Percentiles rank a stretch among this genome's conserved stretches.
Conservation (phyloP, 805 yeast genomes). For the Teunomyces tritomae region DNA sequence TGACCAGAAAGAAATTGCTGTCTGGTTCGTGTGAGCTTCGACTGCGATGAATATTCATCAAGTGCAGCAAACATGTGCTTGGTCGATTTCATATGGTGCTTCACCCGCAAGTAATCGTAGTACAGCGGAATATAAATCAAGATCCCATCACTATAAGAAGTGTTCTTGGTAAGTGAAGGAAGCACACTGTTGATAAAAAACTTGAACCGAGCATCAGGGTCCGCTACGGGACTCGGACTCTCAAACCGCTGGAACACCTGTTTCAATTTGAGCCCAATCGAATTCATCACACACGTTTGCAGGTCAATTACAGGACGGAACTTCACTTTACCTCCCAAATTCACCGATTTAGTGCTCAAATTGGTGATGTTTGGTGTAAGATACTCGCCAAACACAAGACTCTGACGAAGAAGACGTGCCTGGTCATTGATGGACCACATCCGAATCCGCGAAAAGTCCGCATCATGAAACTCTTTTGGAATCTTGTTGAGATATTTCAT, state of each 20-base stretch:
- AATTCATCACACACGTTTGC: slow-evolving; percentile 54
- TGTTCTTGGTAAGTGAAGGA: slow-evolving; percentile 64
- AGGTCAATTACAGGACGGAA: slow-evolving; percentile 48
- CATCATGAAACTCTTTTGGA: slow-evolving; percentile 72
- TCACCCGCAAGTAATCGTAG: slow-evolving; percentile 77
- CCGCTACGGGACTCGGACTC: slow-evolving; percentile 51
- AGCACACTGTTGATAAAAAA: slow-evolving; percentile 71
- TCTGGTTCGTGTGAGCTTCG: slow-evolving; percentile 70
- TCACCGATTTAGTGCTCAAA: slow-evolving; percentile 47
- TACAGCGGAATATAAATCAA: slow-evolving; percentile 82
- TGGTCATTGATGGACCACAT: slow-evolving; percentile 91
- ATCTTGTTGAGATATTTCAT: slow-evolving; percentile 68
- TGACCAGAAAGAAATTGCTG: slow-evolving; percentile 62
- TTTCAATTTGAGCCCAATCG: slow-evolving; percentile 62
- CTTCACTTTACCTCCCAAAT: slow-evolving; percentile 59
- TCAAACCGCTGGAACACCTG: slow-evolving; percentile 75
- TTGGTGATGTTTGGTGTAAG: slow-evolving; percentile 79
- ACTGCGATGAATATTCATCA: slow-evolving; percentile 78
- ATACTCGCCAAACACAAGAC: slow-evolving; percentile 71
- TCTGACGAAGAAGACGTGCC: slow-evolving; percentile 70
- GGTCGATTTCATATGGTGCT: slow-evolving; percentile 67
- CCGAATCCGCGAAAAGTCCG: slow-evolving; percentile 88
- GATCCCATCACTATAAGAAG: slow-evolving; percentile 69
- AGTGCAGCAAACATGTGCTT: slow-evolving; percentile 64
- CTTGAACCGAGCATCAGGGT: slow-evolving; percentile 81